Evolutionary conservation across 139 green algal genomes (phyloP).

Genomic region (Chlamydomonas incerta): DNA sequence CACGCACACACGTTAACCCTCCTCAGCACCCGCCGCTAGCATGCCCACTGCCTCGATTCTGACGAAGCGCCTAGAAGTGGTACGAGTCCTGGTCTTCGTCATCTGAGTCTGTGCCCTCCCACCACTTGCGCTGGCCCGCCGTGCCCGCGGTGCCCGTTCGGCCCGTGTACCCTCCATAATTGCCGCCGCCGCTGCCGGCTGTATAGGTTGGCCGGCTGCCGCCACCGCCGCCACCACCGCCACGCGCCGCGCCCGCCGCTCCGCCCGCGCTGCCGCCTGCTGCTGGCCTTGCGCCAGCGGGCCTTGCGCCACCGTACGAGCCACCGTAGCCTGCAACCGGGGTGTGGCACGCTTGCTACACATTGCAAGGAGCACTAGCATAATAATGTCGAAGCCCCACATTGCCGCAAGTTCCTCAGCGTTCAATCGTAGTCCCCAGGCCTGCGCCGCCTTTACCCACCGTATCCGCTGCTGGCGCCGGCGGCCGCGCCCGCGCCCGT

Average conservation of each 20-base stretch:
- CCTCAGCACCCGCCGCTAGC: too few species aligned
- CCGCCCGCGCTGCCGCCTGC: not conserved
- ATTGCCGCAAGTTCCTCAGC: too few species aligned
- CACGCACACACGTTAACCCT: too few species aligned
- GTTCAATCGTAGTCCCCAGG: too few species aligned
- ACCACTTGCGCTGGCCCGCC: constrained; percentile 20
- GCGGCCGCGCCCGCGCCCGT: not conserved
- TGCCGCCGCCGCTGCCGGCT: not conserved
- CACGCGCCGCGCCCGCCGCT: not conserved
- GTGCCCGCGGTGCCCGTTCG: not conserved
- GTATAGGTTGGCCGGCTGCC: not conserved
- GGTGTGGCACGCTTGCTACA: too few species aligned
- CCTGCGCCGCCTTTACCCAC: too few species aligned
- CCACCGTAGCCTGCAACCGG: not conserved
- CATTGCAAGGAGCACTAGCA: too few species aligned
- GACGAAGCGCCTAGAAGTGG: constrained; percentile 12
- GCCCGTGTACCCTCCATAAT: not conserved
- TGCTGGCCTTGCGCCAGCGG: not conserved
- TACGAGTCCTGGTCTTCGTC: constrained; percentile 24
- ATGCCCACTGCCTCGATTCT: too few species aligned
- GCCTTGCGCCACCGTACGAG: not conserved
- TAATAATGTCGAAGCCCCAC: too few species aligned
- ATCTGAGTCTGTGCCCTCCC: not conserved
- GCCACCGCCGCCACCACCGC: not conserved
- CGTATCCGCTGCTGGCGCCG: not conserved